Conservation (phyloP, 352 stramenopile genomes). For the Pythium grandisporangium region DNA sequence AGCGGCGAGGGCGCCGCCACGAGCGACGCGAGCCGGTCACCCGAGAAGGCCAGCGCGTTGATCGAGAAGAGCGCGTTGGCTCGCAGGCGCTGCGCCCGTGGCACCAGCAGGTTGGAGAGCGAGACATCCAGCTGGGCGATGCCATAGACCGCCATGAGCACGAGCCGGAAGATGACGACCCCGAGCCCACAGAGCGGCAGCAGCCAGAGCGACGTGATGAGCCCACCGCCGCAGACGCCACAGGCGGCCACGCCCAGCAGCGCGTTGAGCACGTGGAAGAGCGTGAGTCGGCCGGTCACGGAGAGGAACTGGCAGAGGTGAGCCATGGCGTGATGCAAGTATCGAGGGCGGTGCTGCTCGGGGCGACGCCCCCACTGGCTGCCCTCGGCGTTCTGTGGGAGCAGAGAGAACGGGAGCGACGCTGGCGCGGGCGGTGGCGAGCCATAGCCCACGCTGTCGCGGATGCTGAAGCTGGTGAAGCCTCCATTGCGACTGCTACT, state of each 20-base stretch:
- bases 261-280: constrained; percentile 6
- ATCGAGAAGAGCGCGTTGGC: constrained; percentile 21
- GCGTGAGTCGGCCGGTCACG: not conserved
- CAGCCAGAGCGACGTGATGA: constrained; percentile 11
- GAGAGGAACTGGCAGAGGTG: not conserved
- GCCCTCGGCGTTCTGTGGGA: too few relatives aligned
- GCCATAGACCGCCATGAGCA: constrained; percentile 23
- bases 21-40: constrained; percentile 30
- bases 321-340: too few relatives aligned
- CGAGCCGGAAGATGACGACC: constrained; percentile 30
- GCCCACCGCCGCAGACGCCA: constrained; percentile 1
- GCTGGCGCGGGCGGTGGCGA: too few relatives aligned
- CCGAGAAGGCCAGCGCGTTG: constrained; percentile 14
- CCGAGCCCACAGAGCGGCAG: constrained; percentile 55
- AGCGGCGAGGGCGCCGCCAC: constrained; percentile 47
- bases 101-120: constrained; percentile 8
- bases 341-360: too few relatives aligned
- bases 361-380: too few relatives aligned
- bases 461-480: too few relatives aligned
- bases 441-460: too few relatives aligned
- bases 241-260: constrained; percentile 2
- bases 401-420: too few relatives aligned
- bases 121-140: constrained; percentile 16
- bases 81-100: constrained; percentile 22
- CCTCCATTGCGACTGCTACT: too few relatives aligned